Evolutionary conservation across 352 stramenopile genomes (phyloP).

Genomic region (Bremia lactucae): DNA sequence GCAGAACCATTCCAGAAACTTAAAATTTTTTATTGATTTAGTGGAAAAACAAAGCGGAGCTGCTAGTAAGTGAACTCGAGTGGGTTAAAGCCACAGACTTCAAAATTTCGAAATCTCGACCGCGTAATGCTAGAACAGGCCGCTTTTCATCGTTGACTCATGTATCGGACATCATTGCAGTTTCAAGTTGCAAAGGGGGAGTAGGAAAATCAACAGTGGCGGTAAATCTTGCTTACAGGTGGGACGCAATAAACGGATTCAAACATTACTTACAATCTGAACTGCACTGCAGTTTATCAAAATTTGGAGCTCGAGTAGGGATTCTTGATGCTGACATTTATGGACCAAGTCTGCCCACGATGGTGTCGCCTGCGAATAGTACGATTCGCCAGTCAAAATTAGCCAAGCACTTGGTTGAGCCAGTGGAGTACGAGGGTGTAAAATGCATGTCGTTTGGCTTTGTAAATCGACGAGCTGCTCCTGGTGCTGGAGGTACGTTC

Average conservation of each 20-base stretch:
- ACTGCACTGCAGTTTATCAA: slow-evolving; percentile 46
- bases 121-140: slow-evolving; percentile 50
- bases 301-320: slow-evolving; percentile 89
- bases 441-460: slow-evolving; percentile 91
- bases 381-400: slow-evolving; percentile 60
- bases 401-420: slow-evolving; percentile 67
- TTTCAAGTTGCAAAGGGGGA: slow-evolving; percentile 93
- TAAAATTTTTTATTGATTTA: slow-evolving; percentile 11
- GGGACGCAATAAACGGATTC: too few relatives aligned
- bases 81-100: slow-evolving; percentile 72
- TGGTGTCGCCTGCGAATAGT: slow-evolving; percentile 75
- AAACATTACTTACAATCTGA: too few relatives aligned
- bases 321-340: slow-evolving; percentile 99
- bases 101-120: slow-evolving; percentile 46
- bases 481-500: slow-evolving; percentile 47
- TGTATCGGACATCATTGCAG: slow-evolving; percentile 82
- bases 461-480: slow-evolving; percentile 78
- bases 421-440: slow-evolving; percentile 80
- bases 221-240: slow-evolving; percentile 95
- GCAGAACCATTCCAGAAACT: too few relatives aligned
- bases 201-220: slow-evolving; percentile 99
- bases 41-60: slow-evolving; percentile 55
- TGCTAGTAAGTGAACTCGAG: slow-evolving; percentile 39
- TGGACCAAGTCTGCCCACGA: slow-evolving; percentile 95
- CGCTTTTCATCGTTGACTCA: slow-evolving; percentile 73